These are phyloP conservation scores for Agrocybe praecox DNA, from an alignment of 768 basidiomycete species.

Conservation along the genomic window DNA sequence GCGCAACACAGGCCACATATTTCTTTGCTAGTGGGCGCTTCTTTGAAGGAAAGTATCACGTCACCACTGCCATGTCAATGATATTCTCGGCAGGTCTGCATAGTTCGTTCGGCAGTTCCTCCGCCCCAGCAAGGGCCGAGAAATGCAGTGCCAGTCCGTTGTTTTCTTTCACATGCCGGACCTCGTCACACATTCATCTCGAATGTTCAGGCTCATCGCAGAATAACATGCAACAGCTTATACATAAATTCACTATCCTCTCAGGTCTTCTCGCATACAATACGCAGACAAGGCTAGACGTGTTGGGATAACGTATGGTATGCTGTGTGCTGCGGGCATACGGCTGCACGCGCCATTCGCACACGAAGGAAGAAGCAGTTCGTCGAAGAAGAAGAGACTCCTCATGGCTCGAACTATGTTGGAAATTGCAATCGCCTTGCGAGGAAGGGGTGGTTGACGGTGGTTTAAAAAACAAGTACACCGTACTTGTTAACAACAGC, in stretches of 20 bases:
- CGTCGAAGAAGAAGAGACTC: slow-evolving; percentile 21
- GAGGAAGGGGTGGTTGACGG: slow-evolving; percentile 14
- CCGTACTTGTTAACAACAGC: no score
- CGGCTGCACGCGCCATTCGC: slow-evolving; percentile 34
- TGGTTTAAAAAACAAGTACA: no score
- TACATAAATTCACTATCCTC: slow-evolving; percentile 26
- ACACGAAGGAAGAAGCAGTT: slow-evolving; percentile 18
- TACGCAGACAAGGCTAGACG: slow-evolving; percentile 20
- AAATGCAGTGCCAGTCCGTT: slow-evolving; percentile 28
- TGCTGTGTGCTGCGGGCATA: slow-evolving; percentile 37
- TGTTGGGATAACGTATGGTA: slow-evolving; percentile 33
- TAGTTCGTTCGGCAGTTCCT: slow-evolving; percentile 26
- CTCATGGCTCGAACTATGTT: slow-evolving; percentile 20
- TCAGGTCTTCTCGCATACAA: slow-evolving; percentile 17
- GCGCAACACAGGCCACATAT: slow-evolving; percentile 48
- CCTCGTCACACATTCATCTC: background rate
- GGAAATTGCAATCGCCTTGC: slow-evolving; percentile 19
- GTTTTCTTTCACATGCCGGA: background rate
- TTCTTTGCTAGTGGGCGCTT: slow-evolving; percentile 53
- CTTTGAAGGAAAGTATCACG: slow-evolving; percentile 47
- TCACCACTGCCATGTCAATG: slow-evolving; percentile 37
- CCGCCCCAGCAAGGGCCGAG: background rate
- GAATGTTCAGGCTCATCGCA: slow-evolving; percentile 10
- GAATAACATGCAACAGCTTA: slow-evolving; percentile 11
- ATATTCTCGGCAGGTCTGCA: slow-evolving; percentile 39